Percentiles rank a stretch among this genome's conserved stretches.
Conservation (phyloP, 805 yeast genomes). For the Metschnikowia picachoensis region DNA sequence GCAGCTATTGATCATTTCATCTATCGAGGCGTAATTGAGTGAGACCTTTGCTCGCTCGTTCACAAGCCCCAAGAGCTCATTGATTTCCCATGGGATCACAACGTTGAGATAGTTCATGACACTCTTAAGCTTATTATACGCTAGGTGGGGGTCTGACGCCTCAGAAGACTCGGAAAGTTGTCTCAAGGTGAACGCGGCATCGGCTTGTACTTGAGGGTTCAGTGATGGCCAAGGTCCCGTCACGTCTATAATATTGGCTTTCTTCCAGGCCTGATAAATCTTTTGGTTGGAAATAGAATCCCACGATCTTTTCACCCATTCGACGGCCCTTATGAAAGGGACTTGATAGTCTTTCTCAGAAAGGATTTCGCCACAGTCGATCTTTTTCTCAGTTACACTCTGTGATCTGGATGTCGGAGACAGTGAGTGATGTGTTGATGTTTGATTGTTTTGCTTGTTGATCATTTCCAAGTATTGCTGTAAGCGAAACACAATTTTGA, state of each 20-base stretch:
- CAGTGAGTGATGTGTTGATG: constrained; percentile 3
- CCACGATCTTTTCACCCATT: constrained; percentile 59
- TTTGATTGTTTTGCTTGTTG: constrained; percentile 17
- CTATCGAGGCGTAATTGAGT: constrained; percentile 50
- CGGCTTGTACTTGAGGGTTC: constrained; percentile 7
- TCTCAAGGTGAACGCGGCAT: constrained; percentile 15
- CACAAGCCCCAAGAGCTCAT: constrained; percentile 49
- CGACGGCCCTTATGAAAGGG: constrained; percentile 53
- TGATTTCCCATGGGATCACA: constrained; percentile 54
- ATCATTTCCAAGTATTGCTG: constrained; percentile 53
- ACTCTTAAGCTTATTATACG: constrained; percentile 41
- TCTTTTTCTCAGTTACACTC: not conserved
- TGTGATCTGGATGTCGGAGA: constrained; percentile 3
- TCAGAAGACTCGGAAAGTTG: constrained; percentile 11
- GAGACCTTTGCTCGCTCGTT: constrained; percentile 41
- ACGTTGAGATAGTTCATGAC: constrained; percentile 48
- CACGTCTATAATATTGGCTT: constrained; percentile 31
- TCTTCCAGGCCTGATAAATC: constrained; percentile 33
- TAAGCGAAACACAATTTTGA: constrained; percentile 53
- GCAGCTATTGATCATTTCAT: constrained; percentile 59
- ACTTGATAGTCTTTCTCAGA: constrained; percentile 42
- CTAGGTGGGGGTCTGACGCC: constrained; percentile 20
- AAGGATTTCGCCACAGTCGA: constrained; percentile 24
- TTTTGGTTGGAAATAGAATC: constrained; percentile 32
- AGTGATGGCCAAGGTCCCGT: constrained; percentile 28